A percentile compares a stretch with the other conserved stretches of the same genome.
These are phyloP conservation scores for Exophiala bonariae DNA, from an alignment of 2,329 filamentous ascomycete species.

Conservation along the genomic window DNA sequence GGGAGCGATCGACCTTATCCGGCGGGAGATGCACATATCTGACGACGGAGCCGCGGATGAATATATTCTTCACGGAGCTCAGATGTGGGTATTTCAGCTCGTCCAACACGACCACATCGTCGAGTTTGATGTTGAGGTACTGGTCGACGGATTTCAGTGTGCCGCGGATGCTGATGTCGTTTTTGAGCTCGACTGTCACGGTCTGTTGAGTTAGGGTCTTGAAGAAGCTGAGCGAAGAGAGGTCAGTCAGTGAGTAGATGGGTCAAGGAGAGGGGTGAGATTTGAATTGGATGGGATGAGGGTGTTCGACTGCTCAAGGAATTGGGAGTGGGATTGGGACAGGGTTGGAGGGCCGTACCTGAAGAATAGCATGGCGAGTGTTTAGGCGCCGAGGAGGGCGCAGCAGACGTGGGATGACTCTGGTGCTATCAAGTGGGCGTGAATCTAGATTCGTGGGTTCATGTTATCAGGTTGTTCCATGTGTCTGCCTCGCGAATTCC, in stretches of 20 bases:
- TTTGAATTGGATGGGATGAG: no score
- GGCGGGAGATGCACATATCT: constrained; percentile 88
- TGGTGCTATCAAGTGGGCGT: not conserved
- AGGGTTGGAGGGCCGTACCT: constrained; percentile 9
- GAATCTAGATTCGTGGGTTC: not conserved
- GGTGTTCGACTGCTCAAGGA: not conserved
- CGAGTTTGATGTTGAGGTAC: constrained; percentile 98
- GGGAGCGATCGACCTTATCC: constrained; percentile 76
- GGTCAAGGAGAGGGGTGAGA: not conserved
- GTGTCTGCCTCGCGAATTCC: no score
- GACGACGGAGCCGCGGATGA: constrained; percentile 90
- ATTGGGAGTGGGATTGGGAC: not conserved
- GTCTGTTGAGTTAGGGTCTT: constrained; percentile 97
- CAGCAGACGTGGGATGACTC: not conserved
- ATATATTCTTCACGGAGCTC: constrained; percentile 89
- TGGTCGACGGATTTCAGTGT: constrained; percentile 97
- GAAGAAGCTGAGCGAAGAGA: constrained; percentile 64
- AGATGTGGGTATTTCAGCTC: constrained; percentile 94
- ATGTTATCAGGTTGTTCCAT: not conserved
- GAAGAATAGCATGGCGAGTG: constrained; percentile 20
- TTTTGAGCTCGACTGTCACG: constrained; percentile 98
- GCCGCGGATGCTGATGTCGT: constrained; percentile 95
- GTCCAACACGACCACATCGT: constrained; percentile 89
- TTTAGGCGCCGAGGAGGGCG: not conserved
- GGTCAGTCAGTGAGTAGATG: not conserved